Percentiles rank a stretch among this genome's conserved stretches.
phyloP scores from a whole-genome alignment of 2,329 filamentous ascomycete species.

The Ophiostoma tasmaniense region DNA sequence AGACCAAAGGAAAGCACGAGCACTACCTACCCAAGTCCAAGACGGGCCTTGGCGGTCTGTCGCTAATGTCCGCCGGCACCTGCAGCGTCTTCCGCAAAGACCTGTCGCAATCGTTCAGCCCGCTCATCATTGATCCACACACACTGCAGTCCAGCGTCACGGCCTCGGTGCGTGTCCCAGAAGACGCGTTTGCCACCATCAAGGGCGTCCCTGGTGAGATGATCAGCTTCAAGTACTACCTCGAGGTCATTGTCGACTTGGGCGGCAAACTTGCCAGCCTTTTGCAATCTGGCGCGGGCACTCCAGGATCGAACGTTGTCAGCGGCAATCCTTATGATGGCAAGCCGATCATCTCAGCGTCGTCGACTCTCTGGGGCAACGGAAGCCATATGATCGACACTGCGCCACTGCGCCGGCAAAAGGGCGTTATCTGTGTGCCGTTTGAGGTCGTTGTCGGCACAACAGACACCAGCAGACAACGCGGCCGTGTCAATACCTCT shows the following conservation, averaged over 20 bases:
- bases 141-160: constrained; percentile 73
- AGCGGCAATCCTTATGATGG: constrained; percentile 23
- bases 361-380: constrained; percentile 21
- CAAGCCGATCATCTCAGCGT: constrained; percentile 19
- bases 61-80: constrained; percentile 75
- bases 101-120: constrained; percentile 77
- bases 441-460: constrained; percentile 88
- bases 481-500: constrained; percentile 27
- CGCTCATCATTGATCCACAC: constrained; percentile 75
- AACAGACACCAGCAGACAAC: constrained; percentile 57
- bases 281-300: constrained; percentile 51
- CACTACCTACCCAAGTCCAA: constrained; percentile 82
- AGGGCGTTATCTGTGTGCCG: constrained; percentile 78
- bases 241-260: constrained; percentile 87
- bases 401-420: constrained; percentile 74
- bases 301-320: constrained; percentile 17
- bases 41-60: constrained; percentile 78
- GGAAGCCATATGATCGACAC: constrained; percentile 65
- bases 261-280: constrained; percentile 77
- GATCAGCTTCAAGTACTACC: constrained; percentile 89
- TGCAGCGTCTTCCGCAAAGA: constrained; percentile 95
- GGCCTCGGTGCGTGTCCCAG: constrained; percentile 75
- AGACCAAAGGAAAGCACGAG: constrained; percentile 38
- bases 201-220: constrained; percentile 81
- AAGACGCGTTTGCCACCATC: constrained; percentile 88